Conservation (phyloP, 805 yeast genomes). For the Lipomyces orientalis region DNA sequence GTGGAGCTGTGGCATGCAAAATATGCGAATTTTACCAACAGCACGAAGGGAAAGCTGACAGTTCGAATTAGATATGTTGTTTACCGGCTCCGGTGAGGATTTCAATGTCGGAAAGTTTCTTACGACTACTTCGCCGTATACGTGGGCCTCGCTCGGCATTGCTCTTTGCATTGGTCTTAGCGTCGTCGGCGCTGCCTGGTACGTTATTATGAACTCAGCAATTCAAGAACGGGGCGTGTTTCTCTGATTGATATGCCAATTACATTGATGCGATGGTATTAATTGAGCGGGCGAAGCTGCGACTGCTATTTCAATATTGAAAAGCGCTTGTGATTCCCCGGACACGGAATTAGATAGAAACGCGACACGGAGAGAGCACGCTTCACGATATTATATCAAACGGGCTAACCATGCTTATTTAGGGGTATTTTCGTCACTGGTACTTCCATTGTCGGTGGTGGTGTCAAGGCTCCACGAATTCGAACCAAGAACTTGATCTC, state of each 20-base stretch:
- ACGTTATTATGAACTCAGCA: slow-evolving; percentile 26
- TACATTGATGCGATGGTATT: neutral
- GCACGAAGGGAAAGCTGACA: neutral
- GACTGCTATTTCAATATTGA: neutral
- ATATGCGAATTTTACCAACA: neutral
- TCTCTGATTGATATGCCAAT: neutral
- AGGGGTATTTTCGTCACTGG: slow-evolving; percentile 94
- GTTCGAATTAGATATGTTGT: slow-evolving; percentile 58
- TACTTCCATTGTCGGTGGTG: slow-evolving; percentile 93
- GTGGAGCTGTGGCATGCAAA: neutral
- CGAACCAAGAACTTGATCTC: slow-evolving; percentile 93
- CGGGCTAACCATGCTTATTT: slow-evolving; percentile 10
- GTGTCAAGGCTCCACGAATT: slow-evolving; percentile 96
- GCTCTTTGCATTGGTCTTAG: slow-evolving; percentile 89
- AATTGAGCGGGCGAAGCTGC: neutral
- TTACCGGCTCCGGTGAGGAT: slow-evolving; percentile 89
- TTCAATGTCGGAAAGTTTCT: slow-evolving; percentile 92
- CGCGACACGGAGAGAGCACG: neutral
- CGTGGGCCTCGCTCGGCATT: slow-evolving; percentile 96
- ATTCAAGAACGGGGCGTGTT: neutral
- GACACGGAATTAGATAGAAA: neutral
- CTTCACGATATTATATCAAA: neutral
- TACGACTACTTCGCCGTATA: slow-evolving; percentile 85
- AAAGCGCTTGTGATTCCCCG: neutral
- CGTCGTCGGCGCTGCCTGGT: slow-evolving; percentile 98